Conservation (phyloP, 164 flowering plant genomes). For the Vitis cinerea region DNA sequence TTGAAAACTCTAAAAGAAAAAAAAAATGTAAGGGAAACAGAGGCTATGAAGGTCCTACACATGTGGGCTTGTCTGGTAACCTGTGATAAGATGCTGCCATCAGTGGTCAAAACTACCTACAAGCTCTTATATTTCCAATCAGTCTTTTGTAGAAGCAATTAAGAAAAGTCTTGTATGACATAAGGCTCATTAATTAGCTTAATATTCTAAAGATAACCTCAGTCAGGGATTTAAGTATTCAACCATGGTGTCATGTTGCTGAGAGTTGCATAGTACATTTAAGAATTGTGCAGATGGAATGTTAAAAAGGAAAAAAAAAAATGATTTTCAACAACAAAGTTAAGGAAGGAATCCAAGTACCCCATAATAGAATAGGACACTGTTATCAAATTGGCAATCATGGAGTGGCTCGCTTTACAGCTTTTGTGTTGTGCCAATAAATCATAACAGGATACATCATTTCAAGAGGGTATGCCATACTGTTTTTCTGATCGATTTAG, state of each 20-base stretch:
- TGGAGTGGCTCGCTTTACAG: conserved; percentile 19
- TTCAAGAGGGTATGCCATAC: conserved; percentile 3
- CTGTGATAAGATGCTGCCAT: conserved; percentile 28
- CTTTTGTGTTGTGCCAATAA: conserved; percentile 1
- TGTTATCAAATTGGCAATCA: conserved; percentile 19
- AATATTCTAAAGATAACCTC: conserved; percentile 13
- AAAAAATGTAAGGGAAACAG: conserved; percentile 40
- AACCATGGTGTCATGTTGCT: not conserved
- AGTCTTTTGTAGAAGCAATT: not conserved
- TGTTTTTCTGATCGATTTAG: conserved; percentile 2
- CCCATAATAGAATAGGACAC: conserved; percentile 5
- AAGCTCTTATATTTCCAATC: not conserved
- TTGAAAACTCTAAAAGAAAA: conserved; percentile 10
- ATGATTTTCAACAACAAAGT: not conserved
- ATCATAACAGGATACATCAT: conserved; percentile 4
- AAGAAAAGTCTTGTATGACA: not conserved
- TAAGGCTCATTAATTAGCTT: not conserved
- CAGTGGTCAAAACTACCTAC: conserved; percentile 29
- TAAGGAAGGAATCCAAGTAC: not conserved
- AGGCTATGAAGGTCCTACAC: conserved; percentile 47
- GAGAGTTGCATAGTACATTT: not conserved
- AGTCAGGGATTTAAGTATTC: conserved; percentile 14
- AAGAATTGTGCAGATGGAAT: conserved; percentile 8
- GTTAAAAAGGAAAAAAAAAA: not conserved
- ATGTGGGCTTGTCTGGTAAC: conserved; percentile 52